phyloP scores from a whole-genome alignment of 441 rosid genomes.

The Eruca vesicaria region DNA sequence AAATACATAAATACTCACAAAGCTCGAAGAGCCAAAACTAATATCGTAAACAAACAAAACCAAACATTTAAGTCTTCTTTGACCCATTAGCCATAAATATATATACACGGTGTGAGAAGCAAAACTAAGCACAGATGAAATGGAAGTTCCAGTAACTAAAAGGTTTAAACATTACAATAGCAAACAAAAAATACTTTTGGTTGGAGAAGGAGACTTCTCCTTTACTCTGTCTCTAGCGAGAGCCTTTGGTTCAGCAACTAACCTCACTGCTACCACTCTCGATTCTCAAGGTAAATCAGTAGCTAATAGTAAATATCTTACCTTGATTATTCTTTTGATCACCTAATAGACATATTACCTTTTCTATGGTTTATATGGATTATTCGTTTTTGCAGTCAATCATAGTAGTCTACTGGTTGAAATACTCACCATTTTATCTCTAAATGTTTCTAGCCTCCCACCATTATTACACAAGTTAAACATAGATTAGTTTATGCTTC shows the following conservation, averaged over 20 bases:
- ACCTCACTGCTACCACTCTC: constrained; percentile 41
- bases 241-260: constrained; percentile 38
- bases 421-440: background rate
- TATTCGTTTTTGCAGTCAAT: background rate
- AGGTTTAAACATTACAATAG: constrained; percentile 28
- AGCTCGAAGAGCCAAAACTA: constrained; percentile 3
- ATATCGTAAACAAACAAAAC: background rate
- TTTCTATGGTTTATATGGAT: background rate
- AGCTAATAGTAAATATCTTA: background rate
- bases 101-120: background rate
- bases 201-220: constrained; percentile 41
- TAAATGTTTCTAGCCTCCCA: background rate
- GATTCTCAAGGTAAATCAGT: constrained; percentile 28
- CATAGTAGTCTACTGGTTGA: background rate
- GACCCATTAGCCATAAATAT: constrained; percentile 1
- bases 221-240: constrained; percentile 37
- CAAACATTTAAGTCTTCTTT: constrained; percentile 9
- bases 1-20: background rate
- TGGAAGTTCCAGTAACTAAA: constrained; percentile 3
- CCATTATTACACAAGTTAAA: background rate
- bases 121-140: background rate
- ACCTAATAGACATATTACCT: background rate
- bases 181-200: constrained; percentile 29
- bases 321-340: background rate
- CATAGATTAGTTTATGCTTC: background rate